A percentile compares a stretch with the other conserved stretches of the same genome.
phyloP scores from a whole-genome alignment of 2,329 filamentous ascomycete species.

The Parastagonospora avenae region DNA sequence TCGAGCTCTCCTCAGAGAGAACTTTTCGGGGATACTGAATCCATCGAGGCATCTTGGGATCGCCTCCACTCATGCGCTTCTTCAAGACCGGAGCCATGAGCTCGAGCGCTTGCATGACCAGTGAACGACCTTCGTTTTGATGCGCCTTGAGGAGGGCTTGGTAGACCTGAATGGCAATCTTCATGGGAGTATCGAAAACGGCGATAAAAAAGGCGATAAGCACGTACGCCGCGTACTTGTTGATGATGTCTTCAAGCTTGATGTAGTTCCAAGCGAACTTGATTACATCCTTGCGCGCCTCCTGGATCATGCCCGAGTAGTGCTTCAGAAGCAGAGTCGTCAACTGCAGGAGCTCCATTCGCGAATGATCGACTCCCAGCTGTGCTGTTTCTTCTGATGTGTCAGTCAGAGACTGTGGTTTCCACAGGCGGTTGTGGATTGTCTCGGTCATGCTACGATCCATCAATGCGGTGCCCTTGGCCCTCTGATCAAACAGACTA shows the following conservation, averaged over 20 bases:
- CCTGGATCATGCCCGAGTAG: conserved; percentile 83
- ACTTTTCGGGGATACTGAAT: conserved; percentile 89
- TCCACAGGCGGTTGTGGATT: conserved; percentile 93
- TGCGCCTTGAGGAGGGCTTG: conserved; percentile 88
- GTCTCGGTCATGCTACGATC: conserved; percentile 87
- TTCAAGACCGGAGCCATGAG: conserved; percentile 93
- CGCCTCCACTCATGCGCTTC: conserved; percentile 73
- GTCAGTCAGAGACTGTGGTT: conserved; percentile 77
- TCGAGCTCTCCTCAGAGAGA: conserved; percentile 90
- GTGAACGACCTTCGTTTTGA: conserved; percentile 87
- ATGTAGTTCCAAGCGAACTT: conserved; percentile 99
- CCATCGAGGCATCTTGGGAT: conserved; percentile 82
- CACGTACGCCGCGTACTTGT: conserved; percentile 97
- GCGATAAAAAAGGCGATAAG: conserved; percentile 98
- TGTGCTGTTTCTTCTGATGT: conserved; percentile 81
- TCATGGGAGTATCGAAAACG: conserved; percentile 92
- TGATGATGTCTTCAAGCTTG: conserved; percentile 92
- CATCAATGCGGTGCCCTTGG: conserved; percentile 72
- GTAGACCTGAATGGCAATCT: conserved; percentile 96
- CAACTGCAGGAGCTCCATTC: conserved; percentile 94
- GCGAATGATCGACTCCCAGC: conserved; percentile 88
- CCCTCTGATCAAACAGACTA: conserved; percentile 52
- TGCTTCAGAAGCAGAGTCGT: conserved; percentile 96
- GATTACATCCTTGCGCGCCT: conserved; percentile 95
- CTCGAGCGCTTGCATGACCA: conserved; percentile 94